These are phyloP conservation scores for Darksidea phi DNA, from an alignment of 495 filamentous ascomycete species.

Conservation along the genomic window DNA sequence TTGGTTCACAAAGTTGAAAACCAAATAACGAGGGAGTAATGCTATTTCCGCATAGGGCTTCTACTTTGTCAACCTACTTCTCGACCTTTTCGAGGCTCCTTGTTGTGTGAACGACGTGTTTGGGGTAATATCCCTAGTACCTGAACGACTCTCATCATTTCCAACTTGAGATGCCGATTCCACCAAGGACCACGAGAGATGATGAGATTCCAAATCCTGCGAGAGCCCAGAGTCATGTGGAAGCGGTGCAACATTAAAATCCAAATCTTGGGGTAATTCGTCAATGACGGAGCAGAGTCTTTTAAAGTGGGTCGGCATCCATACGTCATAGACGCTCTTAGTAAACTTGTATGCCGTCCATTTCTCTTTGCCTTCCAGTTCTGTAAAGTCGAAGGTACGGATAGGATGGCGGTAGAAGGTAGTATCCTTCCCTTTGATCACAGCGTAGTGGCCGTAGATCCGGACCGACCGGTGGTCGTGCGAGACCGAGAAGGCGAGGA, in stretches of 20 bases:
- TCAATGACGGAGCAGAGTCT: slow-evolving; percentile 13
- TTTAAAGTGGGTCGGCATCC: slow-evolving; percentile 15
- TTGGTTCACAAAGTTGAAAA: too few relatives aligned
- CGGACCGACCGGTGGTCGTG: slow-evolving; percentile 45
- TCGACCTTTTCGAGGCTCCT: slow-evolving; percentile 13
- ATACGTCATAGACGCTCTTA: slow-evolving; percentile 18
- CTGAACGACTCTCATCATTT: not conserved
- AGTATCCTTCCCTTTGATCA: slow-evolving; percentile 21
- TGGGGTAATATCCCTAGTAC: slow-evolving; percentile 8
- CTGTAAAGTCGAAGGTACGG: slow-evolving; percentile 39
- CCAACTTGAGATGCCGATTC: slow-evolving; percentile 4
- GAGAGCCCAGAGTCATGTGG: too few relatives aligned
- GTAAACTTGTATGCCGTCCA: slow-evolving; percentile 17
- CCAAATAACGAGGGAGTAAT: slow-evolving; percentile 11
- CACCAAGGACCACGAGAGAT: slow-evolving; percentile 3
- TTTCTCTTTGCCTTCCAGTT: slow-evolving; percentile 29
- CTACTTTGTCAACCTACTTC: slow-evolving; percentile 4
- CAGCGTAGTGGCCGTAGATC: slow-evolving; percentile 37
- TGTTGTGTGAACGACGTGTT: slow-evolving; percentile 12
- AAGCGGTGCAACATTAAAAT: slow-evolving; percentile 16
- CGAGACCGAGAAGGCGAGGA: too few relatives aligned
- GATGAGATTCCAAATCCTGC: slow-evolving; percentile 1
- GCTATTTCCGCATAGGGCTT: slow-evolving; percentile 8
- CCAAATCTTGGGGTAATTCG: slow-evolving; percentile 3
- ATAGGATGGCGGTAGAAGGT: slow-evolving; percentile 42